A percentile compares a stretch with the other conserved stretches of the same genome.
Conservation (phyloP, 495 filamentous ascomycete genomes). For the Aspergillus kassunensis region DNA sequence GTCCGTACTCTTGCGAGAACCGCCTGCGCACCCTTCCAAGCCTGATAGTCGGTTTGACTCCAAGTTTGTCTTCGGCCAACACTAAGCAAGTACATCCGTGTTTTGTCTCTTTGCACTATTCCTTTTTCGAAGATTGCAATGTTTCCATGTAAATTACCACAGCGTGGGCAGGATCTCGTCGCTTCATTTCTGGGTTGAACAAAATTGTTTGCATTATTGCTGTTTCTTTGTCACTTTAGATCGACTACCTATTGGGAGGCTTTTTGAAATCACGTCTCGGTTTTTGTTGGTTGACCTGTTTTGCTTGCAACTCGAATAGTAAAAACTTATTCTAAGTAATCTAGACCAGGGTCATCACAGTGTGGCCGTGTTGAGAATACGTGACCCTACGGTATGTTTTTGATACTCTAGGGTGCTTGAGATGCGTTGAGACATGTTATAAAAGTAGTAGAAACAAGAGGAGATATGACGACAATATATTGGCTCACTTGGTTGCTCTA, state of each 20-base stretch:
- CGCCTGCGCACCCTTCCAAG: not conserved
- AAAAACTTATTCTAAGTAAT: not conserved
- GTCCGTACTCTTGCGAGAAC: not conserved
- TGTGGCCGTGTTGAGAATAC: no score
- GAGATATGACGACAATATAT: no score
- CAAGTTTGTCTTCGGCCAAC: no score
- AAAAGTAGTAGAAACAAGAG: no score
- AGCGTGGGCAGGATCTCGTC: constrained; percentile 38
- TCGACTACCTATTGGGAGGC: constrained; percentile 7
- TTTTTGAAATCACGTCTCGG: not conserved
- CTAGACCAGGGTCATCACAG: no score
- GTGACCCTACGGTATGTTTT: no score
- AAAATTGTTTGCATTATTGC: constrained; percentile 8
- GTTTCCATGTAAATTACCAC: constrained; percentile 42
- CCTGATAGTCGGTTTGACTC: not conserved
- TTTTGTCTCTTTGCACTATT: constrained; percentile 8
- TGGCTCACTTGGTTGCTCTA: no score
- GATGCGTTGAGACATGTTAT: no score
- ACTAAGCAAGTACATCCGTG: no score
- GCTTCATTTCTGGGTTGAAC: constrained; percentile 9
- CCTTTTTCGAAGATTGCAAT: not conserved
- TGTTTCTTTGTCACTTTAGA: constrained; percentile 8
- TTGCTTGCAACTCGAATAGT: not conserved
- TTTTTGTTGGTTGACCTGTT: not conserved
- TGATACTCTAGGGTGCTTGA: no score